phyloP scores from a whole-genome alignment of 1,139 yeast species.

The Debaryomycetaceae sp. region DNA sequence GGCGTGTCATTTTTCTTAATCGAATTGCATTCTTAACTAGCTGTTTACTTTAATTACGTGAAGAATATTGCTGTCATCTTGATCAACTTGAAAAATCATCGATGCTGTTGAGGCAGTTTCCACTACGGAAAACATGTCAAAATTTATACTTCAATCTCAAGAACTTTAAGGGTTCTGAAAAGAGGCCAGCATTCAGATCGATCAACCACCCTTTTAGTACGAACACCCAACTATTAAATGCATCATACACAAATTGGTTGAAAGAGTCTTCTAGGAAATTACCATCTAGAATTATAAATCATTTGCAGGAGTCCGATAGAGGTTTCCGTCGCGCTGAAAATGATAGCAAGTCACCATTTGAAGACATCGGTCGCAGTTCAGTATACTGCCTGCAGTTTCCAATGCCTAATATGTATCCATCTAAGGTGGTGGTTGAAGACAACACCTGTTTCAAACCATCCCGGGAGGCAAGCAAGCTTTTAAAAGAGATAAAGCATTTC shows the following conservation, averaged over 20 bases:
- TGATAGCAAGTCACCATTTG: background rate
- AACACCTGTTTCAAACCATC: background rate
- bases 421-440: constrained; percentile 2
- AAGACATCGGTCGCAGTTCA: constrained; percentile 1
- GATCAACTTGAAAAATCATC: background rate
- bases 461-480: background rate
- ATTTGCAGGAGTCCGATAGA: background rate
- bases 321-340: background rate
- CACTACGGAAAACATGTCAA: constrained; percentile 16
- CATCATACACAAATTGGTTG: constrained; percentile 25
- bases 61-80: background rate
- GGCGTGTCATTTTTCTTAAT: no score
- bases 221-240: constrained; percentile 20
- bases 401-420: background rate
- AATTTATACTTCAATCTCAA: constrained; percentile 18
- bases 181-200: constrained; percentile 17
- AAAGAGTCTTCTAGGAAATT: constrained; percentile 12
- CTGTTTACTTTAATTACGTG: no score
- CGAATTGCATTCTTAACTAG: no score
- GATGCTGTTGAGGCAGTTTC: constrained; percentile 21
- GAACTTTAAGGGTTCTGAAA: constrained; percentile 13
- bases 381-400: constrained; percentile 1
- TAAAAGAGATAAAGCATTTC: no score
- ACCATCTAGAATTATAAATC: constrained; percentile 8
- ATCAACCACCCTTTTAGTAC: constrained; percentile 24